phyloP scores from a whole-genome alignment of 2,329 filamentous ascomycete genomes.

The Verticillium tricorpus region DNA sequence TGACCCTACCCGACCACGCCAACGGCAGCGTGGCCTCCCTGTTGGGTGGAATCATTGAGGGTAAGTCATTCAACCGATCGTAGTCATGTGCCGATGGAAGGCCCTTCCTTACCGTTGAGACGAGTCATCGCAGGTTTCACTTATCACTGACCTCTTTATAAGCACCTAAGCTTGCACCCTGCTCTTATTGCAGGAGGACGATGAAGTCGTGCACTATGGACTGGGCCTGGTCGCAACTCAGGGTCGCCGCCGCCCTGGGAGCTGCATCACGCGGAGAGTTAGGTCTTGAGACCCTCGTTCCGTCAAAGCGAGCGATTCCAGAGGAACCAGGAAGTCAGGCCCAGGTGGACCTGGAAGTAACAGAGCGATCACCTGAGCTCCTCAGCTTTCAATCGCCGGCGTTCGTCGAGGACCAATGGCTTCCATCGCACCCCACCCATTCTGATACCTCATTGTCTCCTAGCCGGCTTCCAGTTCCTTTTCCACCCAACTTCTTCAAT shows the following conservation, averaged over 20 bases:
- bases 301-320: not conserved
- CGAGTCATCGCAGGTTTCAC: not conserved
- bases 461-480: no score
- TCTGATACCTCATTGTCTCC: no score
- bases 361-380: no score
- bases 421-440: no score
- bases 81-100: no score
- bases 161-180: constrained; percentile 8
- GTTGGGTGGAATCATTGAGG: not conserved
- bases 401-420: no score
- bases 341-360: no score
- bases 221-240: constrained; percentile 17
- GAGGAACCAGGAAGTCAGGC: not conserved
- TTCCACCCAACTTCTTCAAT: no score
- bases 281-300: not conserved
- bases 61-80: not conserved
- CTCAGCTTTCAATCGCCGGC: no score
- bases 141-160: not conserved
- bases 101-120: no score
- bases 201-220: constrained; percentile 23
- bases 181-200: constrained; percentile 24
- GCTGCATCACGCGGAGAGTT: not conserved
- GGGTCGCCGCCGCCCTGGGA: not conserved
- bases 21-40: not conserved
- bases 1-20: not conserved